Evolutionary conservation across 805 yeast species (phyloP), one percentile per base, ranked within the genome.

Genomic region (Suhomyces pyralidae): DNA sequence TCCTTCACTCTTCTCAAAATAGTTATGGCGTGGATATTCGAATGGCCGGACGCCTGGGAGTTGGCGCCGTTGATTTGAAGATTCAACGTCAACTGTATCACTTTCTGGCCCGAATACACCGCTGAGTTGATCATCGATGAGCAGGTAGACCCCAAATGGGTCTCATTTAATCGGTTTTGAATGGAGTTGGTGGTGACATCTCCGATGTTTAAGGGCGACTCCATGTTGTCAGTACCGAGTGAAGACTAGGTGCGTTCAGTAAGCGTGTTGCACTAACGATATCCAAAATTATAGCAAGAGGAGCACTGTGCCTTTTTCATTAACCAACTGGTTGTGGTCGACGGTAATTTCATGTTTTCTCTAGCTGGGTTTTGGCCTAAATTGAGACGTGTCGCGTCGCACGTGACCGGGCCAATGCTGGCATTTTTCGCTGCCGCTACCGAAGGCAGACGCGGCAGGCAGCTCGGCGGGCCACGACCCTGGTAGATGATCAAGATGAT

Each of bases 1-100:
- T 75, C 80, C 49, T 70, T 76, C 19, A 74, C 76, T 20, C 78
- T 62, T 58, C 80, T 65, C 54, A 75, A 67, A 22, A 75, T 64
- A 19, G 45, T 42, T 24, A 42, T 22, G 17, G 28, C 26, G 17
- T 42, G 30, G 9, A 19, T 38, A 2, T 8, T 38, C n/a, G 42
- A 38, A 22, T 42, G 45, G 28, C 17, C 17, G 30, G 22, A 7
- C 9, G 28, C 10, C 12, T n/a, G 15, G 9, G 20, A 7, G 9
- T 56, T 51, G 8, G 65, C 47, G n/a, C 59, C 51, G 17, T 22
- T 17, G n/a, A 25, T 40, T 22, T 48, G 52, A 51, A 58, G 48
- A 36, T 46, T 53, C 14, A 71, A 51, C 20, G 63, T 58, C 45
- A 74, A 58, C 57, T 73, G 78, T 38, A 75, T 71, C 52, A 67